phyloP scores from a whole-genome alignment of 1,284 basidiomycete genomes.

The Thecaphora thlaspeos region DNA sequence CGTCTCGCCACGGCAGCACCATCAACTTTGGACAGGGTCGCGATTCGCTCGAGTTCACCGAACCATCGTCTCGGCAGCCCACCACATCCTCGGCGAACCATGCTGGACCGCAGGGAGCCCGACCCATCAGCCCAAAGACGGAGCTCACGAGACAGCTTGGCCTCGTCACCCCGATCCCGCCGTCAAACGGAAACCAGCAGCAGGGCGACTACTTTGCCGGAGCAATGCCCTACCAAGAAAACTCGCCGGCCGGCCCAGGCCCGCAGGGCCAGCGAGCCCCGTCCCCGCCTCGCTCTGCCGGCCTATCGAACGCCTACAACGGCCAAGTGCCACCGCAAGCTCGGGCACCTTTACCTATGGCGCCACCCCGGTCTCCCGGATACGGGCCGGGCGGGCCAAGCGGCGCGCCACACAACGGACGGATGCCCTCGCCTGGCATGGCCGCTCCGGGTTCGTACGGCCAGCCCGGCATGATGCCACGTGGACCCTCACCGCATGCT shows the following conservation, averaged over 20 bases:
- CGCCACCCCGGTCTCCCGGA: slow-evolving; percentile 25
- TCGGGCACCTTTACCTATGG: slow-evolving; percentile 8
- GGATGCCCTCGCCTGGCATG: too few relatives aligned
- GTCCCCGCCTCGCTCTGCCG: too few relatives aligned
- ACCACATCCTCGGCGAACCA: background rate
- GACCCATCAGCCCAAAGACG: slow-evolving; percentile 20
- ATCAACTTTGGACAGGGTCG: slow-evolving; percentile 25
- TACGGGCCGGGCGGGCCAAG: slow-evolving; percentile 2
- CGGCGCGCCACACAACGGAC: too few relatives aligned
- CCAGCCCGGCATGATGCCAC: too few relatives aligned
- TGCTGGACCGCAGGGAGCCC: background rate
- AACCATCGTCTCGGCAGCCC: too few relatives aligned
- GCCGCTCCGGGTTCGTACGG: too few relatives aligned
- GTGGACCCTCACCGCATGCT: too few relatives aligned
- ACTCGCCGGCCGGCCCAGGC: background rate
- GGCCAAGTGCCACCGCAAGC: too few relatives aligned
- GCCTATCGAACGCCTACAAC: slow-evolving; percentile 1
- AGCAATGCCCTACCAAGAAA: slow-evolving; percentile 1
- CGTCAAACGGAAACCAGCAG: background rate
- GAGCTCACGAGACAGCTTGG: slow-evolving; percentile 43
- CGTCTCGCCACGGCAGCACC: slow-evolving; percentile 37
- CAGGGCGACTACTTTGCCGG: background rate
- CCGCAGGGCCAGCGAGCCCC: too few relatives aligned
- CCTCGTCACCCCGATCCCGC: slow-evolving; percentile 20
- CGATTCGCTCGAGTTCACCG: too few relatives aligned